Conservation (phyloP, 345 rosid genomes). For the Citrus cavaleriei region DNA sequence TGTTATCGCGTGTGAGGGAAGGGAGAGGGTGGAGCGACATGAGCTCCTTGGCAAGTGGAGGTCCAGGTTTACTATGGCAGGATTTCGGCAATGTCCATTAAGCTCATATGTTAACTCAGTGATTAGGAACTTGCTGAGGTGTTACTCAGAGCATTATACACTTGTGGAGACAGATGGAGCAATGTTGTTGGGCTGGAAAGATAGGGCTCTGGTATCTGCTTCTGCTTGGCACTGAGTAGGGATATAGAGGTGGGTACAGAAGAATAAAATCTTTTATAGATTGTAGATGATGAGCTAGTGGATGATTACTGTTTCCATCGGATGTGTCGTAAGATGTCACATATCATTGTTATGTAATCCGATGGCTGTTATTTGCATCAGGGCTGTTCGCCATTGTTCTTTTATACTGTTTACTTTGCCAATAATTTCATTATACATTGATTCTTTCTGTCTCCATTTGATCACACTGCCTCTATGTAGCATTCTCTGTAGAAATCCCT, state of each 20-base stretch:
- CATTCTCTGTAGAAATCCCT: too few species aligned
- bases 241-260: neutral
- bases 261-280: slow-evolving; percentile 7
- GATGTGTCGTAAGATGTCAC: neutral
- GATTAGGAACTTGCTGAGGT: slow-evolving; percentile 41
- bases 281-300: neutral
- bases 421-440: neutral
- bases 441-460: neutral
- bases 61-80: slow-evolving; percentile 71
- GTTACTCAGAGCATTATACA: slow-evolving; percentile 50
- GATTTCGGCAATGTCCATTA: slow-evolving; percentile 52
- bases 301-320: neutral
- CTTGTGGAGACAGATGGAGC: slow-evolving; percentile 63
- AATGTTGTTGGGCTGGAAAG: slow-evolving; percentile 66
- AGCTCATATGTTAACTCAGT: slow-evolving; percentile 53
- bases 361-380: neutral
- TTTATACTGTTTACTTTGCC: neutral
- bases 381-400: neutral
- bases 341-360: neutral
- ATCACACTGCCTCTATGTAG: too few species aligned
- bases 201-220: slow-evolving; percentile 55
- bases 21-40: slow-evolving; percentile 68
- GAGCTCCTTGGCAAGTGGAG: slow-evolving; percentile 75
- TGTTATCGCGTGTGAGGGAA: slow-evolving; percentile 65
- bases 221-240: slow-evolving; percentile 60